Percentiles rank a stretch among this genome's conserved stretches.
These are phyloP conservation scores for Cladophialophora exuberans DNA, from an alignment of 2,329 filamentous ascomycete genomes.

Conservation along the genomic window DNA sequence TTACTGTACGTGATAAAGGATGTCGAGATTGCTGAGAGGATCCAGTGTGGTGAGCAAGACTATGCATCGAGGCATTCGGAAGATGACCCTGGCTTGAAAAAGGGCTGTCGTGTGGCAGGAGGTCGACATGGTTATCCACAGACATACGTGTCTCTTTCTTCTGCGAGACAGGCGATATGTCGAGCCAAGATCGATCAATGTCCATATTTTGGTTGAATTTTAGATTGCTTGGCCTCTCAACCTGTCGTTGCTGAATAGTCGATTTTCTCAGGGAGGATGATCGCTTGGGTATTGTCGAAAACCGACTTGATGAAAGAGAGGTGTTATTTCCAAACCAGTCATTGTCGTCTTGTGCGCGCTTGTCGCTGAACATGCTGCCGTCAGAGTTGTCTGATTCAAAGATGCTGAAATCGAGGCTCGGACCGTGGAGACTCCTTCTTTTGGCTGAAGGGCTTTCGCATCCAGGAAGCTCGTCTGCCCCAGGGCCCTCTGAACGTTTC, in stretches of 20 bases:
- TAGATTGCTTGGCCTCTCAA: slow-evolving; percentile 59
- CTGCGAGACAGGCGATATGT: slow-evolving; percentile 55
- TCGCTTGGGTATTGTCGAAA: slow-evolving; percentile 64
- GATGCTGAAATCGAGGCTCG: slow-evolving; percentile 70
- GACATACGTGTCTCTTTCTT: slow-evolving; percentile 72
- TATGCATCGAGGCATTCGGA: slow-evolving; percentile 59
- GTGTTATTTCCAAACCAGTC: slow-evolving; percentile 38
- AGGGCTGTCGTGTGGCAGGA: slow-evolving; percentile 65
- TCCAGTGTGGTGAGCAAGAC: slow-evolving; percentile 42
- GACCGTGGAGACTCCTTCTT: slow-evolving; percentile 81
- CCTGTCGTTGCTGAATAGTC: slow-evolving; percentile 81
- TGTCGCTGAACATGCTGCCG: slow-evolving; percentile 37
- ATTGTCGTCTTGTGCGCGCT: slow-evolving; percentile 35
- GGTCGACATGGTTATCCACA: slow-evolving; percentile 74
- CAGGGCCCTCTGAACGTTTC: slow-evolving; percentile 81
- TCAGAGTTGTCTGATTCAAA: slow-evolving; percentile 60
- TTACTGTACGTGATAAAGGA: slow-evolving; percentile 83
- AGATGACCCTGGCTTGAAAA: slow-evolving; percentile 61
- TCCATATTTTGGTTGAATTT: slow-evolving; percentile 38
- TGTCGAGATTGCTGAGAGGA: slow-evolving; percentile 59
- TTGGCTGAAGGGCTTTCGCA: slow-evolving; percentile 88
- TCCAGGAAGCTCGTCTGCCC: slow-evolving; percentile 81
- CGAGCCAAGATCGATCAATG: slow-evolving; percentile 48
- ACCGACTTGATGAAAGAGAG: slow-evolving; percentile 46
- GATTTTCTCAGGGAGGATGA: slow-evolving; percentile 81